Percentiles rank a stretch among this genome's conserved stretches.
Conservation (phyloP, 208 protist species). For the Acanthamoeba lenticulata region DNA sequence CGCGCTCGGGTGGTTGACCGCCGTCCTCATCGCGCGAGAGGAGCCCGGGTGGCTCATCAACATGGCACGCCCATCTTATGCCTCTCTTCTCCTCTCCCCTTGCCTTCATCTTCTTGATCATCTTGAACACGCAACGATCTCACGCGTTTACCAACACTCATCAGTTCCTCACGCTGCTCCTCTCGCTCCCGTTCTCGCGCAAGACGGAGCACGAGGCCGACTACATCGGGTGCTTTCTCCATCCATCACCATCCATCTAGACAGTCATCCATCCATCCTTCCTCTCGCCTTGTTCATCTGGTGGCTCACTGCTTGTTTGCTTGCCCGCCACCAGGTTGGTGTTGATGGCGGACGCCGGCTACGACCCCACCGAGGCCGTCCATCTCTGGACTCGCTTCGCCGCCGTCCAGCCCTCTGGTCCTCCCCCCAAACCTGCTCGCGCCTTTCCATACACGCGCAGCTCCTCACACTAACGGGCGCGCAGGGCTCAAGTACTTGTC, state of each 20-base stretch:
- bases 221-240: conserved; percentile 57
- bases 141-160: not conserved
- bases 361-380: not conserved
- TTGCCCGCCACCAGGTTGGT: not conserved
- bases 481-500: conserved; percentile 46
- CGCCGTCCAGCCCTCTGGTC: not conserved
- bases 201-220: conserved; percentile 38
- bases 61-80: not conserved
- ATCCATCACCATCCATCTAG: not conserved
- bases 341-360: conserved; percentile 39
- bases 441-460: not conserved
- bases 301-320: not conserved
- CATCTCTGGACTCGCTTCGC: conserved; percentile 10
- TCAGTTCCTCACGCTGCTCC: conserved; percentile 58
- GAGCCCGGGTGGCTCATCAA: conserved; percentile 56
- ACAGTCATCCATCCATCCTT: not conserved
- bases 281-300: not conserved
- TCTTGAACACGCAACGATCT: not conserved
- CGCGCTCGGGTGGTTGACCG: conserved; percentile 17
- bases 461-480: not conserved
- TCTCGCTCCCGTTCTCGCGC: conserved; percentile 48
- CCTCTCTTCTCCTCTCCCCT: not conserved
- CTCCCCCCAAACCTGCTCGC: not conserved
- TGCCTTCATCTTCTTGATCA: not conserved
- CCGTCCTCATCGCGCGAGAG: not conserved